phyloP scores from a whole-genome alignment of 331 rosid species.

The Saraca asoca region DNA sequence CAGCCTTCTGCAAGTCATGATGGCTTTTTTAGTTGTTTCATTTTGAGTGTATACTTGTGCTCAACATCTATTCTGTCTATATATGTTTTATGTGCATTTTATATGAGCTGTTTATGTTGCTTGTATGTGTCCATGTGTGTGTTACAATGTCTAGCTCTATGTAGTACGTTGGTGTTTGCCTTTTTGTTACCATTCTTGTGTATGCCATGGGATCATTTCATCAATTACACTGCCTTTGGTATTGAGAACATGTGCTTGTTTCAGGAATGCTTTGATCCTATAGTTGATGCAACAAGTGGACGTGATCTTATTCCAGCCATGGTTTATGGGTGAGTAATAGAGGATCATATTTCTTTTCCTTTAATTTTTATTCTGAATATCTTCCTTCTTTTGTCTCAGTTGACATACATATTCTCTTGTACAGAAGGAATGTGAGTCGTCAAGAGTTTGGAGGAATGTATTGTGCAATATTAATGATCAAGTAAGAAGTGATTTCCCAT shows the following conservation, averaged over 20 bases:
- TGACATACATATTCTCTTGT: constrained; percentile 16
- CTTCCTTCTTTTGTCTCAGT: constrained; percentile 16
- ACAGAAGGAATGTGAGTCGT: constrained; percentile 79
- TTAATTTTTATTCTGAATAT: constrained; percentile 10
- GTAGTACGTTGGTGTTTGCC: background rate
- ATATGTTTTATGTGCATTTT: background rate
- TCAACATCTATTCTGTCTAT: background rate
- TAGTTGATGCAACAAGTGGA: constrained; percentile 76
- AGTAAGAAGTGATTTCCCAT: constrained; percentile 58
- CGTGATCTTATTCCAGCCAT: constrained; percentile 95
- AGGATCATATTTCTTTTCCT: constrained; percentile 19
- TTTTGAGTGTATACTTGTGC: background rate
- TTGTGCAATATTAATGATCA: constrained; percentile 79
- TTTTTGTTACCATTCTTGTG: constrained; percentile 2
- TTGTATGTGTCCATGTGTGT: background rate
- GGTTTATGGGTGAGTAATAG: constrained; percentile 82
- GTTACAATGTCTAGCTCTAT: constrained; percentile 20
- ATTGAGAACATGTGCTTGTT: constrained; percentile 30
- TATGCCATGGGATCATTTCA: constrained; percentile 16
- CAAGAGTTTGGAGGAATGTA: constrained; percentile 97
- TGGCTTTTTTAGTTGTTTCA: constrained; percentile 26
- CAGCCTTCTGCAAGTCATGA: constrained; percentile 8
- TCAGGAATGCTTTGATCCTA: constrained; percentile 95
- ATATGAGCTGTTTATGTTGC: constrained; percentile 11
- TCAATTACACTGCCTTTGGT: constrained; percentile 13